Evolutionary conservation across 371 early-diverging fungal species (phyloP).

Genomic region (Amoeboradix gromovi): DNA sequence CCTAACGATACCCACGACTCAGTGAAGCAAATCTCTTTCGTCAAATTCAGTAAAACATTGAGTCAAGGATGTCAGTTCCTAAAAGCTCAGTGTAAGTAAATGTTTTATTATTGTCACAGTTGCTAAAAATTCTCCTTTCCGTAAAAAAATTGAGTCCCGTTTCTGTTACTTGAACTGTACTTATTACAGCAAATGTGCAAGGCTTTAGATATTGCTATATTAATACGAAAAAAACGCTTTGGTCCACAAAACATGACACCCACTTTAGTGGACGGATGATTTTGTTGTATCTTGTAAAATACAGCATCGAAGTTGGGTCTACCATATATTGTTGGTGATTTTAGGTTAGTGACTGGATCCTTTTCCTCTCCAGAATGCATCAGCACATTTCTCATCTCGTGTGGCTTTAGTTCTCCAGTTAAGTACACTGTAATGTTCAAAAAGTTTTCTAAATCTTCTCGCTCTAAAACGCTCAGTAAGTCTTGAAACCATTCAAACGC

Average conservation of each 20-base stretch:
- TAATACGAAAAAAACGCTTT: slow-evolving; percentile 18
- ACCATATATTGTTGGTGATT: slow-evolving; percentile 15
- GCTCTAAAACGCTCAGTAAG: slow-evolving; percentile 17
- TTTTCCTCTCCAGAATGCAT: slow-evolving; percentile 8
- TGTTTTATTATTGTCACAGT: no score
- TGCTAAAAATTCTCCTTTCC: background rate
- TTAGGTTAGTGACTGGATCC: slow-evolving; percentile 19
- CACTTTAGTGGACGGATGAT: slow-evolving; percentile 4
- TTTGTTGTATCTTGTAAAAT: slow-evolving; percentile 8
- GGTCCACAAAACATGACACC: slow-evolving; percentile 42
- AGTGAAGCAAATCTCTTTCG: no score
- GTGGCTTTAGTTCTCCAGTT: background rate
- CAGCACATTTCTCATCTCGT: background rate
- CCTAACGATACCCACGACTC: no score
- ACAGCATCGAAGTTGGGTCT: slow-evolving; percentile 11
- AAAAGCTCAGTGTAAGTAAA: no score
- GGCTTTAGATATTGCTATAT: background rate
- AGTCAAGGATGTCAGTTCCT: no score
- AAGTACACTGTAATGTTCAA: background rate
- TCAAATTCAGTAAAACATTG: no score
- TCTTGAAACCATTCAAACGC: slow-evolving; percentile 28
- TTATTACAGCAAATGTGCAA: background rate
- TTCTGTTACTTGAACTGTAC: background rate
- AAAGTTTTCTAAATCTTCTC: slow-evolving; percentile 8
- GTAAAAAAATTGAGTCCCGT: background rate